Evolutionary conservation across 1,284 basidiomycete species (phyloP), one percentile per base, ranked within the genome.

Genomic region (Meira miltonrushii): DNA sequence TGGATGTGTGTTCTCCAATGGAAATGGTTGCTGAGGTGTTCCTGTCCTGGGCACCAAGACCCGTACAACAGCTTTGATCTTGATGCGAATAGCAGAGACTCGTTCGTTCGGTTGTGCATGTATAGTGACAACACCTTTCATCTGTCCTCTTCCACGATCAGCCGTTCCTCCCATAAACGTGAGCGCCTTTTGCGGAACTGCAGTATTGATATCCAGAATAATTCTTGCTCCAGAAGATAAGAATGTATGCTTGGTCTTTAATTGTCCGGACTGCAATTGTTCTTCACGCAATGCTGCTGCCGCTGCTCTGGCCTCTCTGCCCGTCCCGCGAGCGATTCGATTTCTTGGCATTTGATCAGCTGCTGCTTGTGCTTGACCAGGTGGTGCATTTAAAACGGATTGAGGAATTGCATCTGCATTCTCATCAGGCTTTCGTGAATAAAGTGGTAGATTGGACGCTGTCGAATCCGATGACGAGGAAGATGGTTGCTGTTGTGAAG

Each of bases 161-260:
- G 64, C 56, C 28, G 62, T 67, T 13, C 69, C 72, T 2, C 72
- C 70, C 70, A 72, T 71, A 55, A 67, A 74, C 9, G 72, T 72
- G 9, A 70, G 69, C 0, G 65, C 60, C 17, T 64, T 64, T 54
- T 72, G 72, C 0, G 72, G 72, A 33, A 59, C 60, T 1, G 67
- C 62, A 44, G 52, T 63, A 19, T 48, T 13, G 61, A 69, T 58
- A 50, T 62, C 60, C 44, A 67, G 58, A 2, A 61, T 40, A 37
- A 60, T 61, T 39, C 58, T 65, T 39, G 60, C 66, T 41, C 56
- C 65, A 43, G 60, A 59, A 58, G 46, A 60, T 0, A 61, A 55
- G 52, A 65, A 67, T 2, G 59, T 55, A 38, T 67, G 66, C 17
- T 59, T 28, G 3, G 57, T 62, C 39, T 63, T 65, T 17, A 67